These are phyloP conservation scores for Penicillium sp. DNA, from an alignment of 2,329 filamentous ascomycete species.

Conservation along the genomic window DNA sequence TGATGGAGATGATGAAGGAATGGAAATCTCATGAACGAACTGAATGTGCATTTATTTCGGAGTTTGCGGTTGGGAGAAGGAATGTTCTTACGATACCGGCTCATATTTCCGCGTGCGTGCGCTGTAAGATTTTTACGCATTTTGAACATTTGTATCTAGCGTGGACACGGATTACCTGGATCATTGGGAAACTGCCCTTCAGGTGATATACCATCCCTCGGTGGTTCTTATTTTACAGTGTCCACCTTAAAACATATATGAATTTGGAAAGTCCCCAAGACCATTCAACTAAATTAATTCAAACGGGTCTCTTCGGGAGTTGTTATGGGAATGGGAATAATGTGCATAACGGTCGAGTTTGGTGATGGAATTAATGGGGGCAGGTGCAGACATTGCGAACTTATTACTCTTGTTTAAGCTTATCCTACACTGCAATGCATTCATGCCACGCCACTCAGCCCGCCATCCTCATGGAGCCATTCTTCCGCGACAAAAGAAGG, in stretches of 20 bases:
- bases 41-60: conserved; percentile 17
- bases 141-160: not conserved
- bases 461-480: no score
- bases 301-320: no score
- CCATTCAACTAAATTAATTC: no score
- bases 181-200: not conserved
- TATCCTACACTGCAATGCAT: no score
- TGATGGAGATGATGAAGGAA: conserved; percentile 50
- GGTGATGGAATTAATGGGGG: no score
- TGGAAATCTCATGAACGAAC: conserved; percentile 43
- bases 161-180: not conserved
- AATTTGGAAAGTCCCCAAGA: not conserved
- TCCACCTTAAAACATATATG: not conserved
- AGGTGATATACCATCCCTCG: not conserved
- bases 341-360: no score
- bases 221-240: not conserved
- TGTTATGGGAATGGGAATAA: no score
- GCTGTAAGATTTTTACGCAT: not conserved
- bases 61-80: conserved; percentile 16
- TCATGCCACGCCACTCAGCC: no score
- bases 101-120: not conserved
- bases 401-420: no score
- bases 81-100: not conserved
- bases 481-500: no score
- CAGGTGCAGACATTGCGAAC: no score